These are phyloP conservation scores for Daldinia sp. DNA, from an alignment of 2,329 filamentous ascomycete genomes.

Conservation along the genomic window DNA sequence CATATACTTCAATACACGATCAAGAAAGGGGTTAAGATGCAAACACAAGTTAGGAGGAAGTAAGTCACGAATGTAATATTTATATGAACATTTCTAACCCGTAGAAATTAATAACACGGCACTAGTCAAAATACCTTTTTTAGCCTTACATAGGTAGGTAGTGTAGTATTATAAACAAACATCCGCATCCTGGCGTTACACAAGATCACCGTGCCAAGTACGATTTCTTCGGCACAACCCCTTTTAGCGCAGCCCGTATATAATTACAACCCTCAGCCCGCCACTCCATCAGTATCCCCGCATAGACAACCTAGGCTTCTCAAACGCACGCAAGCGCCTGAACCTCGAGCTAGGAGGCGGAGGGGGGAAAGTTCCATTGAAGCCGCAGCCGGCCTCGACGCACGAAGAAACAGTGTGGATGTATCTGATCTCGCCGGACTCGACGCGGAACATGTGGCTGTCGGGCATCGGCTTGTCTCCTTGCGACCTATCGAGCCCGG, in stretches of 20 bases:
- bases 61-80: too few relatives aligned
- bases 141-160: too few relatives aligned
- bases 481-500: conserved; percentile 39
- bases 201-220: not conserved
- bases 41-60: too few relatives aligned
- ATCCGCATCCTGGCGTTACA: too few relatives aligned
- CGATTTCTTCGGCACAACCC: not conserved
- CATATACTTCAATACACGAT: too few relatives aligned
- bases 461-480: conserved; percentile 40
- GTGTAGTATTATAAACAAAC: not conserved
- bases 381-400: conserved; percentile 39
- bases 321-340: conserved; percentile 4
- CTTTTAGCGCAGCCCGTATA: not conserved
- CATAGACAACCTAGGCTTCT: not conserved
- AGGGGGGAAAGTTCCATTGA: conserved; percentile 32
- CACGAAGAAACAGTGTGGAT: conserved; percentile 46
- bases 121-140: too few relatives aligned
- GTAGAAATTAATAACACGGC: too few relatives aligned
- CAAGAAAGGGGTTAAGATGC: too few relatives aligned
- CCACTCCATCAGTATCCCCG: not conserved
- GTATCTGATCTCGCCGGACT: conserved; percentile 45
- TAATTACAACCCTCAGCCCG: too few relatives aligned
- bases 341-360: conserved; percentile 12
- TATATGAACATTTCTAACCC: too few relatives aligned
- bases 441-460: conserved; percentile 44